Evolutionary conservation across 2,329 filamentous ascomycete species (phyloP), one percentile per base, ranked within the genome.

Genomic region (Cladosporium halotolerans): DNA sequence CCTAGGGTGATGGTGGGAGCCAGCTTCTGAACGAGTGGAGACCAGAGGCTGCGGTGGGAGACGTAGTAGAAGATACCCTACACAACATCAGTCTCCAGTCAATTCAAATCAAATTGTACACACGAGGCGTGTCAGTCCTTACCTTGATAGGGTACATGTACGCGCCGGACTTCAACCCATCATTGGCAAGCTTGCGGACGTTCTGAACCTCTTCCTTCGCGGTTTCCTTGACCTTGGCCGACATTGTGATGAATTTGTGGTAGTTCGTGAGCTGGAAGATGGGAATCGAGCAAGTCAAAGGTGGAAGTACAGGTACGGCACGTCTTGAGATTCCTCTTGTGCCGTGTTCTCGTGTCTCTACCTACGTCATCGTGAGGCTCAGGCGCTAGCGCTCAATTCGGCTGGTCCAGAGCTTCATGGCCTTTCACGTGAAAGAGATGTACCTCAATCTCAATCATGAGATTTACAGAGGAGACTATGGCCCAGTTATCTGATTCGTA

Each of bases 101-200:
- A 7, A 28, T 5, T 7, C 23, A 28, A 4, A 28, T 28, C 5
- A 5, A 7, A 28, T 28, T 28, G 23, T 28, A 7, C 23, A 5
- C 7, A 28, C 23, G 5, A 28, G 23, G 23, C 23, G 23, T 28
- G 23, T 7, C 23, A 28, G 23, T 40, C 39, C 63, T 54, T 68
- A 79, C 81, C 69, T 81, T 90, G 71, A 96, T 78, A 23, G 92
- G 92, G 71, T 96, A 96, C 58, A 95, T 71, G 67, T 93, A 96
- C 19, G 90, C 82, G 46, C 83, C 82, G 58, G 89, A 95, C 62
- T 78, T 82, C 48, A 84, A 81, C 32, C 89, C 88, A 63, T 89
- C 82, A 39, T 78, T 72, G 40, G 88, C 77, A 36, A 90, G 75
- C 13, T 71, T 70, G 60, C 76, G 82, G 52, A 87, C 80, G 58